These are phyloP conservation scores for Vigna angularis DNA, from an alignment of 306 rosid genomes.

Conservation along the genomic window DNA sequence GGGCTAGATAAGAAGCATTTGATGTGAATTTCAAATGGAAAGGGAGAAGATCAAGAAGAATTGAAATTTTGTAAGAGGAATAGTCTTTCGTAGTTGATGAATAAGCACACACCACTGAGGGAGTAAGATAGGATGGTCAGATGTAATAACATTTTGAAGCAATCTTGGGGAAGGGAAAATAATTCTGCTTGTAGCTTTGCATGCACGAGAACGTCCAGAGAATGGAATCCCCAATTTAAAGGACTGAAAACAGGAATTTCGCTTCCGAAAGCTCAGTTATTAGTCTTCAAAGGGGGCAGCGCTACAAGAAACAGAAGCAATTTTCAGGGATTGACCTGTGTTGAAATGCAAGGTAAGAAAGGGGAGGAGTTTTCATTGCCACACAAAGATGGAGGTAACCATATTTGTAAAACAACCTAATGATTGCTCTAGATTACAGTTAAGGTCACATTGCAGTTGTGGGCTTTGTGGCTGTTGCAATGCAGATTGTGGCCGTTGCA, in stretches of 20 bases:
- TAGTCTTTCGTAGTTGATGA: background rate
- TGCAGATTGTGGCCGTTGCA: no score
- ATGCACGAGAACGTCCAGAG: background rate
- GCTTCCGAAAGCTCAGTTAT: background rate
- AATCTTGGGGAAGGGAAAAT: background rate
- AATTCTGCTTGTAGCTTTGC: background rate
- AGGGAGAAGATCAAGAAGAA: background rate
- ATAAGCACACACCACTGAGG: background rate
- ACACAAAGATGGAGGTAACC: background rate
- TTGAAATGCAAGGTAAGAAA: background rate
- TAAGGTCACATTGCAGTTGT: no score
- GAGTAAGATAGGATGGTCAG: background rate
- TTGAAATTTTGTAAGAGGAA: background rate
- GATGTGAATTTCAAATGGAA: background rate
- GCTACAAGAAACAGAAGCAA: background rate
- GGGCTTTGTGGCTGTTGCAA: no score
- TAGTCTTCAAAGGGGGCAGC: background rate
- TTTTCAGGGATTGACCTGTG: background rate
- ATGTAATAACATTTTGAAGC: background rate
- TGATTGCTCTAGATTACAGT: no score
- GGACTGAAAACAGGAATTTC: background rate
- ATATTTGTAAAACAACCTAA: background rate
- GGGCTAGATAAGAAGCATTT: background rate
- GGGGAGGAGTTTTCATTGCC: background rate
- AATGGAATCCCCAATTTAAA: background rate